Percentiles rank a stretch among this genome's conserved stretches.
Evolutionary conservation across 2,329 filamentous ascomycete genomes (phyloP).

Genomic region (Orbilia ellipsospora): DNA sequence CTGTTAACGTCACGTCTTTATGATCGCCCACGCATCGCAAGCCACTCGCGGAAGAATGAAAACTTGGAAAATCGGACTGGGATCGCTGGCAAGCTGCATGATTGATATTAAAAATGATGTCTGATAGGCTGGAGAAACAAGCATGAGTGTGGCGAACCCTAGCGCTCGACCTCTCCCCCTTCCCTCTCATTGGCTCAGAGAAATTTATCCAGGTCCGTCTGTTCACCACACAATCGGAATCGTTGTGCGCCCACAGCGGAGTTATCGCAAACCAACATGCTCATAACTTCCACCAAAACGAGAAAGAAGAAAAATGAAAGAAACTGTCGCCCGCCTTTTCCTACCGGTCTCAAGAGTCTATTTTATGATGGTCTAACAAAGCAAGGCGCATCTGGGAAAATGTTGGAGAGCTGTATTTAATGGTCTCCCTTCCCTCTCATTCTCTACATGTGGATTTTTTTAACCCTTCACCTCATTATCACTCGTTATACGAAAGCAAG

Average conservation of each 20-base stretch:
- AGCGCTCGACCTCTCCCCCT: constrained; percentile 9
- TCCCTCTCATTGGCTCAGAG: constrained; percentile 21
- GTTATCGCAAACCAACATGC: constrained; percentile 27
- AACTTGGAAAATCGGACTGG: constrained; percentile 35
- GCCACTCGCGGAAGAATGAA: constrained; percentile 28
- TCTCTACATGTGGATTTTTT: constrained; percentile 5
- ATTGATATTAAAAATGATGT: constrained; percentile 1
- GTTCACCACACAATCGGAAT: constrained; percentile 29
- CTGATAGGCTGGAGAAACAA: constrained; percentile 33
- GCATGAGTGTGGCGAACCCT: constrained; percentile 41
- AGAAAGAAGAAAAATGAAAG: constrained; percentile 48
- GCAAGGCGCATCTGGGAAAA: neutral
- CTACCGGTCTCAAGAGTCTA: constrained; percentile 3
- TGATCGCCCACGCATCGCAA: constrained; percentile 21
- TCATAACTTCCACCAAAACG: neutral
- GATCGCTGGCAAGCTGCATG: constrained; percentile 15
- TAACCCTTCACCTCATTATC: constrained; percentile 43
- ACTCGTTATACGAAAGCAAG: constrained; percentile 43
- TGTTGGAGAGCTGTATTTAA: constrained; percentile 42
- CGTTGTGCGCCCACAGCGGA: constrained; percentile 27
- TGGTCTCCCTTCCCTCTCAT: constrained; percentile 27
- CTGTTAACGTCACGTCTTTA: constrained; percentile 8
- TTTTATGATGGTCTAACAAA: constrained; percentile 16
- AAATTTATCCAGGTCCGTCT: constrained; percentile 1
- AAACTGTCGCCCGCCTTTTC: constrained; percentile 9